Base-by-base conservation (phyloP, 257 asterid genomes). In the Craterostigma plantagineum region DNA sequence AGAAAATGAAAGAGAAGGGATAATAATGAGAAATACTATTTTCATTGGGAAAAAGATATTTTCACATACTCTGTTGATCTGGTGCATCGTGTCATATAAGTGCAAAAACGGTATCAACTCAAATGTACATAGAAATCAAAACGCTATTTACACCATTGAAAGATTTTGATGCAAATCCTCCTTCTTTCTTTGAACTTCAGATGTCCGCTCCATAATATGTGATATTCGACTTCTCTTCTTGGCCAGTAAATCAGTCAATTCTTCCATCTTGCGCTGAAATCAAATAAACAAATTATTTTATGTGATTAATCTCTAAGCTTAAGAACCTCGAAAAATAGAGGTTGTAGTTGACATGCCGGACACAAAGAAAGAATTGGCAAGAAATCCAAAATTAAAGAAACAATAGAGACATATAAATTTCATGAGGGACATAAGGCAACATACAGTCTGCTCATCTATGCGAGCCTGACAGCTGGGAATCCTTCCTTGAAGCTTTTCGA, bases 141-240 rank as follows among this genome's bases (percentile, higher is more conserved):
- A 14, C 18, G 43, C 41, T 46, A 51, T 48, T 35, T 56, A 54
- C 18, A 86, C 97, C 80, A 54, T 63, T 30, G 86, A 63, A 53
- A 53, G 63, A 48, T 50, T 66, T 30, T 79, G 72, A 54, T 64
- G 42, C 67, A 79, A 54, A 33, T 76, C 85, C 27, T 65, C 83
- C 60, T 61, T 72, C 85, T 50, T 63, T 67, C 72, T 75, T 66
- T 75, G 69, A 43, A 69, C 79, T 76, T 90, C 79, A 35, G 76
- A 66, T 49, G 95, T 65, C 65, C 43, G 74, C 23, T 66, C 93
- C 70, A 70, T 47, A 74, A 79, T 64, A 51, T 42, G 59, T 53
- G 73, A 66, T 64, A 72, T 63, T 47, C 64, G 66, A 50, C 60
- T 39, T 62, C 63, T 83, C 77, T 75, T 90, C 59, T 68, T 57